Evolutionary conservation across 208 protist species (phyloP).

Genomic region (Trypanosoma scelopori): DNA sequence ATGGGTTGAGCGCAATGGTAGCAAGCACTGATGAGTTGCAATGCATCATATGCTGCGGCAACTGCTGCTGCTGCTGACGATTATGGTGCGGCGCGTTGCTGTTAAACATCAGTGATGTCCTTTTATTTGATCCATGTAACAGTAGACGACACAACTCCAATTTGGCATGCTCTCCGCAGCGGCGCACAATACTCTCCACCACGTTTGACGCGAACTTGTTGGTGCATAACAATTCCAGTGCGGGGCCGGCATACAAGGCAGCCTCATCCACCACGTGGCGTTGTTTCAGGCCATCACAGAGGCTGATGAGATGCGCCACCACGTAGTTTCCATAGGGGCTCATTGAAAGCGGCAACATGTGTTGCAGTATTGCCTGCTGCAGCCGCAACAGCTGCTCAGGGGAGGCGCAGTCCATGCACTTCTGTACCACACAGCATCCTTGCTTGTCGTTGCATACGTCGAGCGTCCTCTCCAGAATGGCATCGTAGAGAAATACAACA

Average conservation of each 20-base stretch:
- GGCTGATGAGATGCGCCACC: conserved; percentile 92
- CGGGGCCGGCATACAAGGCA: conserved; percentile 32
- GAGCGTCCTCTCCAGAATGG: conserved; percentile 19
- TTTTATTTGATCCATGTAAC: conserved; percentile 20
- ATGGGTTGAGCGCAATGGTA: conserved; percentile 91
- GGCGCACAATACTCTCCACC: conserved; percentile 94
- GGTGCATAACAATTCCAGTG: conserved; percentile 65
- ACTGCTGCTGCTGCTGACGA: not conserved
- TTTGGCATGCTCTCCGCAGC: conserved; percentile 44
- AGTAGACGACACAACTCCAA: conserved; percentile 45
- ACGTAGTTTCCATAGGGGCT: conserved; percentile 98
- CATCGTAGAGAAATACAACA: conserved; percentile 38
- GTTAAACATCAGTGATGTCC: not conserved
- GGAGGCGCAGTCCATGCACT: conserved; percentile 27
- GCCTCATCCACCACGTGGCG: conserved; percentile 45
- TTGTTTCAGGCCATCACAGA: conserved; percentile 50
- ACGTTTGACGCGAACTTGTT: conserved; percentile 98
- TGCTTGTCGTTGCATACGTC: conserved; percentile 31
- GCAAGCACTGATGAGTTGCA: conserved; percentile 45
- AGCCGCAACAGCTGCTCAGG: conserved; percentile 32
- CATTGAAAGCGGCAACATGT: conserved; percentile 71
- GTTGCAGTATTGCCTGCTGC: conserved; percentile 49
- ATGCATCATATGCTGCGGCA: conserved; percentile 37
- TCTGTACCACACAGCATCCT: conserved; percentile 39
- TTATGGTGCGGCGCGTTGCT: not conserved